Evolutionary conservation across 139 green algal species (phyloP).

Genomic region (Eudorina sp.): DNA sequence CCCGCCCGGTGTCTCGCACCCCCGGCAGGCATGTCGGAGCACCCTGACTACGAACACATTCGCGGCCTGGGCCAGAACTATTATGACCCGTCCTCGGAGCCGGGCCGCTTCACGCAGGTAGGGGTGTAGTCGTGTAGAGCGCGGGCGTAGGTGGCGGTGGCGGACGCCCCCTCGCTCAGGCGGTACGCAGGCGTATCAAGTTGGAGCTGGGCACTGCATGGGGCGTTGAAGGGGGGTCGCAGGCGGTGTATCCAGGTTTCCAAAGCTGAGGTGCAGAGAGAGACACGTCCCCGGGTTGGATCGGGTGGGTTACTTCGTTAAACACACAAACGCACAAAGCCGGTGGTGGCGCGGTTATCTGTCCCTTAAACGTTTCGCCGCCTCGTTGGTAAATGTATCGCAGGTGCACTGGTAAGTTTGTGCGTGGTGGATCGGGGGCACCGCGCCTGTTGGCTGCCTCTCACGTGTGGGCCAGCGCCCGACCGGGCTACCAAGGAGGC

Average conservation of each 20-base stretch:
- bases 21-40: conserved; percentile 57
- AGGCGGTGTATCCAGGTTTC: not conserved
- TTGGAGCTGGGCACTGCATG: not conserved
- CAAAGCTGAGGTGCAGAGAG: not conserved
- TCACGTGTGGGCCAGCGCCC: not conserved
- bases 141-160: too few relatives aligned
- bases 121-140: not conserved
- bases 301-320: too few relatives aligned
- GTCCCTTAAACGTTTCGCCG: too few relatives aligned
- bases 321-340: too few relatives aligned
- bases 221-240: not conserved
- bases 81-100: conserved; percentile 65
- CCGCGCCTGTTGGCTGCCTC: not conserved
- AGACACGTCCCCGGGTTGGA: too few relatives aligned
- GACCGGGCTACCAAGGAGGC: not conserved
- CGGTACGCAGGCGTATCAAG: not conserved
- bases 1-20: too few relatives aligned
- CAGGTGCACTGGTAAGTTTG: too few relatives aligned
- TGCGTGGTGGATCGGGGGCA: not conserved
- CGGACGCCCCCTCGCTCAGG: not conserved
- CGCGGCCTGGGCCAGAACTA: conserved; percentile 62
- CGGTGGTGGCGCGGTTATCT: too few relatives aligned
- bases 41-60: conserved; percentile 74
- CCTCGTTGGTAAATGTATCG: too few relatives aligned
- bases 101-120: conserved; percentile 48